A percentile compares a stretch with the other conserved stretches of the same genome.
phyloP scores from a whole-genome alignment of 805 yeast species.

The Suhomyces emberorum region DNA sequence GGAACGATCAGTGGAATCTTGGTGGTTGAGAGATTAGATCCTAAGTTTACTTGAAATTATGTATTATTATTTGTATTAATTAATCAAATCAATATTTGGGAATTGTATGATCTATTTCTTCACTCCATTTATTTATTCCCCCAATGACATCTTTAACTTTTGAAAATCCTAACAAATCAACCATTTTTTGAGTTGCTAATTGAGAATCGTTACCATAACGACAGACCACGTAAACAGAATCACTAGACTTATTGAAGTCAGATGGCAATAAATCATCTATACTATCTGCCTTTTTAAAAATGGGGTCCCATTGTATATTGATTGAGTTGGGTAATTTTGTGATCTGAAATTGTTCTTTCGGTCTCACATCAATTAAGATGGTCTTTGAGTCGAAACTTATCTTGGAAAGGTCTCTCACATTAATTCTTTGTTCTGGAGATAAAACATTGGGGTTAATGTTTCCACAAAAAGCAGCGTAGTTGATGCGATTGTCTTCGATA shows the following conservation, averaged over 20 bases:
- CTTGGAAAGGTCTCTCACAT: conserved; percentile 35
- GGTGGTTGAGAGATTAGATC: conserved; percentile 41
- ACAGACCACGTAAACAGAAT: conserved; percentile 61
- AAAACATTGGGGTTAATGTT: conserved; percentile 44
- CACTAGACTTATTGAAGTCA: conserved; percentile 17
- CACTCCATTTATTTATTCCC: conserved; percentile 71
- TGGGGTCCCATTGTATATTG: conserved; percentile 59
- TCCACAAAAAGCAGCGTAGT: conserved; percentile 81
- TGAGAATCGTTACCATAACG: conserved; percentile 91
- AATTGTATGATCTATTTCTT: conserved; percentile 51
- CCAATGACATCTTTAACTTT: conserved; percentile 70
- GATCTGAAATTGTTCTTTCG: conserved; percentile 69
- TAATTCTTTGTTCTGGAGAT: conserved; percentile 43
- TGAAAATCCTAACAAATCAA: conserved; percentile 40
- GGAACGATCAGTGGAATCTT: conserved; percentile 51
- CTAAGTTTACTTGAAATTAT: conserved; percentile 4
- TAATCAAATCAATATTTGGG: conserved; percentile 53
- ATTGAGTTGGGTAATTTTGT: conserved; percentile 56
- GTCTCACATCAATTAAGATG: conserved; percentile 74
- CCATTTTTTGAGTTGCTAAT: conserved; percentile 60
- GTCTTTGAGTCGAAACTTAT: conserved; percentile 18
- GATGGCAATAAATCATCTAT: conserved; percentile 16
- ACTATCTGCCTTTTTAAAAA: conserved; percentile 29
- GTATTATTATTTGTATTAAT: neutral
- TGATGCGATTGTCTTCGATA: conserved; percentile 46